A percentile compares a stretch with the other conserved stretches of the same genome.
phyloP scores from a whole-genome alignment of 1,139 yeast genomes.

The Scheffersomyces cryptocercus region DNA sequence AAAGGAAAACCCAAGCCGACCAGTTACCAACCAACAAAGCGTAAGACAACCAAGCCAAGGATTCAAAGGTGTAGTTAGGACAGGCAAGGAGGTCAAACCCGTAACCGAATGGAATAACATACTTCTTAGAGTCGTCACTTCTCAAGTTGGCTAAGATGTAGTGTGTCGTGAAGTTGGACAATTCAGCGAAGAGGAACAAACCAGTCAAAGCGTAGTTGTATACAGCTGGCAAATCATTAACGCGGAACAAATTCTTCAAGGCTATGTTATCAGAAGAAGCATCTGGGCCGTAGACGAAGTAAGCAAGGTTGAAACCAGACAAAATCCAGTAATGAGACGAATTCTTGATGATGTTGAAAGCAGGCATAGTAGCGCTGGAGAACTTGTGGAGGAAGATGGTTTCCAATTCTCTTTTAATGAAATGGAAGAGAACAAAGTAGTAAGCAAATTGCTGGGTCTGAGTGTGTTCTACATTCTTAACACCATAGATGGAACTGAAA shows the following conservation, averaged over 20 bases:
- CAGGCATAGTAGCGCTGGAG: constrained; percentile 90
- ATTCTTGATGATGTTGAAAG: constrained; percentile 82
- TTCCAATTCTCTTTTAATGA: constrained; percentile 84
- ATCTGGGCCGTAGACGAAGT: constrained; percentile 68
- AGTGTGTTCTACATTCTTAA: constrained; percentile 21
- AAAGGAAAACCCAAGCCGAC: constrained; percentile 68
- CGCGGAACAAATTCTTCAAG: constrained; percentile 18
- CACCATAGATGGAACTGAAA: constrained; percentile 24
- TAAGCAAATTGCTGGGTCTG: constrained; percentile 56
- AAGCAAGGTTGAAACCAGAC: constrained; percentile 73
- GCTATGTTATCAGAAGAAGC: constrained; percentile 21
- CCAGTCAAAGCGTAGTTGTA: constrained; percentile 34
- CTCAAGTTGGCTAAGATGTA: constrained; percentile 59
- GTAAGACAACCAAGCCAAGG: constrained; percentile 69
- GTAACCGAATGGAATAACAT: constrained; percentile 47
- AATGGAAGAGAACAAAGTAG: constrained; percentile 67
- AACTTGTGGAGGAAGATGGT: constrained; percentile 82
- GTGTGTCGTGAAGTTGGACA: constrained; percentile 74
- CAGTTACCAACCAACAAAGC: constrained; percentile 75
- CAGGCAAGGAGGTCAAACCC: constrained; percentile 51
- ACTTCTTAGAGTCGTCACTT: constrained; percentile 40
- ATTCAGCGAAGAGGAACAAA: constrained; percentile 56
- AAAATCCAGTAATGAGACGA: constrained; percentile 89
- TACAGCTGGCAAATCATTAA: constrained; percentile 25
- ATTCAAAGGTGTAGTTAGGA: constrained; percentile 92